Evolutionary conservation across 345 rosid species (phyloP).

Genomic region (Eucalyptus camaldulensis): DNA sequence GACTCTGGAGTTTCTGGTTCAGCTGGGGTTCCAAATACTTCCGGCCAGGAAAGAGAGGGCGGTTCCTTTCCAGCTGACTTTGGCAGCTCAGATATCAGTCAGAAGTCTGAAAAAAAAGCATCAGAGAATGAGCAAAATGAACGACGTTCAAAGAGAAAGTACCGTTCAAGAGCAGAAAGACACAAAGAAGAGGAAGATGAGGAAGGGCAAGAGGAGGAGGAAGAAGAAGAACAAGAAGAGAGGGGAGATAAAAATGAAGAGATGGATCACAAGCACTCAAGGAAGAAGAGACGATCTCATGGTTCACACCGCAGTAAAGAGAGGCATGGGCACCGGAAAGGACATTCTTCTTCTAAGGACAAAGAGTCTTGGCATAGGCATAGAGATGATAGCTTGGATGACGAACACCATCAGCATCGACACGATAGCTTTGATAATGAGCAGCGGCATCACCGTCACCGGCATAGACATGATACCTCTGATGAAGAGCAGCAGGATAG

Average conservation of each 20-base stretch:
- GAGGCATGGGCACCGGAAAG: conserved; percentile 34
- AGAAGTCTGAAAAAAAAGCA: conserved; percentile 21
- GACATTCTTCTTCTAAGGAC: conserved; percentile 39
- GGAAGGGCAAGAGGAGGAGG: conserved; percentile 5
- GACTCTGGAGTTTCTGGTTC: conserved; percentile 35
- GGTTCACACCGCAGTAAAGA: conserved; percentile 23
- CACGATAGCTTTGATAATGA: conserved; percentile 26
- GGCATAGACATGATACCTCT: conserved; percentile 10
- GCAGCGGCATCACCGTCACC: conserved; percentile 2
- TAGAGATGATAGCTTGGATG: conserved; percentile 13
- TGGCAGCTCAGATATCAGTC: conserved; percentile 3
- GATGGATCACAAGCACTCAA: conserved; percentile 23
- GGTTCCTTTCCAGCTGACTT: conserved; percentile 25
- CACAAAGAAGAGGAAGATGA: conserved; percentile 22
- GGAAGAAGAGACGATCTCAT: conserved; percentile 32
- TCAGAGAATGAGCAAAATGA: conserved; percentile 32
- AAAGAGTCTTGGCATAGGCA: conserved; percentile 17
- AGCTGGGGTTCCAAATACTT: conserved; percentile 5
- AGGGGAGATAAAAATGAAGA: conserved; percentile 10
- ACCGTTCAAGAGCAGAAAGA: conserved; percentile 43
- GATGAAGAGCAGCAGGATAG: conserved; percentile 12
- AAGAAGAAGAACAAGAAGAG: conserved; percentile 14
- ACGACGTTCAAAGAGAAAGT: conserved; percentile 58
- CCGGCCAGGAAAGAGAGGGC: conserved; percentile 36
- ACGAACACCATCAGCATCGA: conserved; percentile 12